Conservation (phyloP, 768 basidiomycete genomes). For the Mycena kentingensis region DNA sequence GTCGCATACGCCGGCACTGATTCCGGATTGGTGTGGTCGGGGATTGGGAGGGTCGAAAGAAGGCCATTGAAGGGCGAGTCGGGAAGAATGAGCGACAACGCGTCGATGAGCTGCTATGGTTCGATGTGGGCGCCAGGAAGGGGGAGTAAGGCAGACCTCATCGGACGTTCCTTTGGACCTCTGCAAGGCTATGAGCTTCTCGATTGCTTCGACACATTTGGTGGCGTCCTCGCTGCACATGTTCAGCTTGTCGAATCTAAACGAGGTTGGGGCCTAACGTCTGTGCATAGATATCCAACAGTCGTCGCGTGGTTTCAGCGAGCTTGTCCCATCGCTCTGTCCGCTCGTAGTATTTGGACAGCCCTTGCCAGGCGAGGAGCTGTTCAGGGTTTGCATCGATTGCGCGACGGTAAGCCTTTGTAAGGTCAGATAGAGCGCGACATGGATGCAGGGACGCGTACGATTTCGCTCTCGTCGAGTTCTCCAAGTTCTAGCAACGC, state of each 20-base stretch:
- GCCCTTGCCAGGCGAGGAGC: conserved; percentile 85
- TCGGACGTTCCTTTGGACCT: conserved; percentile 59
- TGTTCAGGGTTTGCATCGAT: conserved; percentile 68
- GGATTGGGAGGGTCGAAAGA: conserved; percentile 67
- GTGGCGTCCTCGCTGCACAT: conserved; percentile 62
- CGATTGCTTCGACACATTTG: conserved; percentile 81
- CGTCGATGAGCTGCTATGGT: conserved; percentile 57
- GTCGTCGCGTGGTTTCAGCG: conserved; percentile 50
- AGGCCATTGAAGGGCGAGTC: conserved; percentile 64
- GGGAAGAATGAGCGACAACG: conserved; percentile 73
- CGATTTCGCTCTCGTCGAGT: conserved; percentile 79
- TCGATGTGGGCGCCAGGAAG: conserved; percentile 4
- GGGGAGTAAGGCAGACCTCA: conserved; percentile 44
- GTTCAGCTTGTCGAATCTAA: not conserved
- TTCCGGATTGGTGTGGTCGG: conserved; percentile 75
- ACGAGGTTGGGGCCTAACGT: conserved; percentile 43
- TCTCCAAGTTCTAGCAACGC: conserved; percentile 77
- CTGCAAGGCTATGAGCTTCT: conserved; percentile 70
- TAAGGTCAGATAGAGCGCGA: conserved; percentile 18
- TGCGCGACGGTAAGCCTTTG: conserved; percentile 78
- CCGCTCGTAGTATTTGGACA: conserved; percentile 72
- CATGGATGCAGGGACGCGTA: conserved; percentile 40
- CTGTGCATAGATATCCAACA: conserved; percentile 61
- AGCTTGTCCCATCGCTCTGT: conserved; percentile 59
- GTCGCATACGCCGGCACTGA: conserved; percentile 56